Base-by-base conservation (phyloP, 371 early-diverging fungal genomes). In the Batkoa obscura region DNA sequence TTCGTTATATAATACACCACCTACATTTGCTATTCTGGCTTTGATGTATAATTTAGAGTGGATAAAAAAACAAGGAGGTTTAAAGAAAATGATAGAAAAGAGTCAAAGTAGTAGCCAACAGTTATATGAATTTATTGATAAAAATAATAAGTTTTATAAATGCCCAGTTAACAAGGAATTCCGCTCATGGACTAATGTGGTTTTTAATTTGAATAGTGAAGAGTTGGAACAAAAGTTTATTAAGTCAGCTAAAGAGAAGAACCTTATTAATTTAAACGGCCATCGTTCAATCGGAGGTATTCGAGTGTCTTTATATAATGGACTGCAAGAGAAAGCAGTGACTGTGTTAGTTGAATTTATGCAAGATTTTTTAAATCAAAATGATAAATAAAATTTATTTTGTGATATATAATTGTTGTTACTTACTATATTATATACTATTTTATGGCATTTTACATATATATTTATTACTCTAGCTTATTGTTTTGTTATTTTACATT, bases 1-100 rank as follows among this genome's bases (percentile, higher is more conserved):
- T 55, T 89, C 91, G 10, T 72, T 95, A 69, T 91, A 92, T 73
- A 93, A 97, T 64, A 97, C 98, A 30, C 98, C 98, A 48, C 93
- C 96, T 30, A 88, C 87, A 43, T 94, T 82, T 64, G 68, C 88
- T n/a, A 94, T 95, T 64, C 78, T 84, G 5, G 83, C 83, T 13
- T 71, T 94, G 3, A 87, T 90, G 34, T 81, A 91, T 65, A 62
- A 83, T 37, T 56, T 70, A 3, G 59, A 65, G 34, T 45, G 53
- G 60, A 36, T 23, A 38, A 9, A 63, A 49, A 73, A 73, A n/a
- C 62, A 76, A 41, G 92, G 94, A n/a, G 92, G 92, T 1, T 59
- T 94, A 0, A 62, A 61, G 2, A 75, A 58, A 0, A 83, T 93
- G 36, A 74, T 71, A n/a, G 58, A 63, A 30, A 65, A 68, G 12